Evolutionary conservation across 257 asterid species (phyloP).

Genomic region (Scutellaria galericulata): DNA sequence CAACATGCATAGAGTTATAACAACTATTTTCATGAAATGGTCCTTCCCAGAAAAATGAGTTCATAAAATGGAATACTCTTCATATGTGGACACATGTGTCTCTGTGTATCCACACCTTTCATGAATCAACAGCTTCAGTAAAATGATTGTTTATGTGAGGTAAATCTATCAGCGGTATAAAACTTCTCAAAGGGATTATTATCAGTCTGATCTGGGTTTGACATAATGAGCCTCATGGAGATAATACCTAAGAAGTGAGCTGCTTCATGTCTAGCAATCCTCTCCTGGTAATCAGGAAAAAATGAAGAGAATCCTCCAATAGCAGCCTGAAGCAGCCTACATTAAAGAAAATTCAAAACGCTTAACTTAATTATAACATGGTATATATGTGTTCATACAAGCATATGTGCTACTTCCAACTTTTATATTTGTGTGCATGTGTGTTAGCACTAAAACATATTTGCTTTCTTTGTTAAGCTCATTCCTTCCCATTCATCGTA

Average conservation of each 20-base stretch:
- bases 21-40: too few relatives aligned
- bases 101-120: not conserved
- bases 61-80: not conserved
- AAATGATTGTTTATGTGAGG: conserved; percentile 5
- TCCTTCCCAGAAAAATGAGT: too few relatives aligned
- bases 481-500: not conserved
- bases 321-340: conserved; percentile 95
- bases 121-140: not conserved
- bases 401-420: not conserved
- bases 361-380: conserved; percentile 22
- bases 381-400: not conserved
- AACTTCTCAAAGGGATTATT: conserved; percentile 1
- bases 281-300: conserved; percentile 87
- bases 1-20: too few relatives aligned
- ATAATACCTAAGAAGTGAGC: conserved; percentile 90
- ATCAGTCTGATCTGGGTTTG: conserved; percentile 19
- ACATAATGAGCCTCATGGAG: conserved; percentile 7
- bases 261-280: conserved; percentile 94
- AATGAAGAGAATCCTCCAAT: conserved; percentile 83
- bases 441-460: not conserved
- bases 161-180: not conserved
- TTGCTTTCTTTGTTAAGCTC: conserved; percentile 8
- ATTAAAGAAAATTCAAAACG: conserved; percentile 29
- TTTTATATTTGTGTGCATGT: not conserved
- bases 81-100: not conserved